Evolutionary conservation across 1,284 basidiomycete genomes (phyloP).

Genomic region (Mycosarcoma maydis): DNA sequence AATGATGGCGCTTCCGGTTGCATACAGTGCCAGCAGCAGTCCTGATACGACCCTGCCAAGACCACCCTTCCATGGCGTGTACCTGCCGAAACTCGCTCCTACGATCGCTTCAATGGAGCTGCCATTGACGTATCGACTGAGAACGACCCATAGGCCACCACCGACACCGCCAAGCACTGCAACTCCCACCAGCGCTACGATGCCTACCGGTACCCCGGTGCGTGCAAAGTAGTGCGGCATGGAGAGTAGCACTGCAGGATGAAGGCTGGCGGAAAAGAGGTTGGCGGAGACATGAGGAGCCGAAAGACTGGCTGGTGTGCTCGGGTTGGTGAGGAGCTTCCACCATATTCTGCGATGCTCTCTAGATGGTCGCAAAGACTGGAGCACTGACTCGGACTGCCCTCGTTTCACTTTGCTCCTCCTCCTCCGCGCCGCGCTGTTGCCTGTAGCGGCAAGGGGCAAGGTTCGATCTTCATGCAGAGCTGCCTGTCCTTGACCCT

Average conservation of each 20-base stretch:
- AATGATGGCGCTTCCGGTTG: constrained; percentile 62
- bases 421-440: constrained; percentile 5
- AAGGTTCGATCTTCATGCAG: constrained; percentile 26
- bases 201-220: constrained; percentile 49
- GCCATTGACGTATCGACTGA: constrained; percentile 63
- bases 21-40: constrained; percentile 53
- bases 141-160: constrained; percentile 62
- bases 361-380: constrained; percentile 26
- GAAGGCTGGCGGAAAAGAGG: constrained; percentile 59
- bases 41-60: constrained; percentile 53
- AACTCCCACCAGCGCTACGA: constrained; percentile 46
- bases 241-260: constrained; percentile 62
- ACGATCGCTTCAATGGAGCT: constrained; percentile 61
- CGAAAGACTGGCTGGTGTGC: constrained; percentile 57
- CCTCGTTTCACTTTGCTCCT: constrained; percentile 2
- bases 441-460: constrained; percentile 25
- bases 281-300: constrained; percentile 61
- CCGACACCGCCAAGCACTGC: constrained; percentile 61
- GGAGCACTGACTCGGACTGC: constrained; percentile 23
- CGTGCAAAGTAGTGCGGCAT: constrained; percentile 63
- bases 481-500: constrained; percentile 9
- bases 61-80: constrained; percentile 61
- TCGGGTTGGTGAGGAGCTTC: constrained; percentile 49
- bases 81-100: constrained; percentile 57
- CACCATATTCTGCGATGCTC: constrained; percentile 44